These are phyloP conservation scores for Phialemoniopsis sp. DNA, from an alignment of 2,329 filamentous ascomycete genomes.

Conservation along the genomic window DNA sequence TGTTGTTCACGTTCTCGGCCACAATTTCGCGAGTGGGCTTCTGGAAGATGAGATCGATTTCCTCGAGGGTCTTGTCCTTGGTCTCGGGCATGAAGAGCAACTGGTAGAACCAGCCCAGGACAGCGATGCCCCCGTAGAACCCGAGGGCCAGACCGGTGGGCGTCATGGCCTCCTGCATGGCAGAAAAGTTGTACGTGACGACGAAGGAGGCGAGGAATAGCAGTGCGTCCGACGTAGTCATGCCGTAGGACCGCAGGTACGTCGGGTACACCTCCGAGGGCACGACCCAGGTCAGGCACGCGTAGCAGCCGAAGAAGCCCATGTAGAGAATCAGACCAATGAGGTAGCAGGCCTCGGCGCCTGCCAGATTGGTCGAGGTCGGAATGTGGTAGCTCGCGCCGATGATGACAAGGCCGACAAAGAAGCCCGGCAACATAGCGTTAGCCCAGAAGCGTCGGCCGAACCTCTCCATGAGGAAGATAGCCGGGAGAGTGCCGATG, in stretches of 20 bases:
- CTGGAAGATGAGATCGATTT: constrained; percentile 65
- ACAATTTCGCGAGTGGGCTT: constrained; percentile 61
- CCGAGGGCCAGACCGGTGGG: constrained; percentile 62
- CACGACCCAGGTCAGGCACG: constrained; percentile 61
- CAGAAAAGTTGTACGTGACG: constrained; percentile 71
- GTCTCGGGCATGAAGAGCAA: constrained; percentile 74
- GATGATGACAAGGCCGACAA: constrained; percentile 64
- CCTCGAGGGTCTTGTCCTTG: constrained; percentile 64
- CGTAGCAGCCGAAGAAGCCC: constrained; percentile 64
- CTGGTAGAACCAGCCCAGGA: constrained; percentile 68
- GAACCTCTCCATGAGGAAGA: constrained; percentile 68
- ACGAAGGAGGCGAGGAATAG: constrained; percentile 70
- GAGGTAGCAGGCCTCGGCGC: constrained; percentile 58
- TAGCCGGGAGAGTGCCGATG: constrained; percentile 63
- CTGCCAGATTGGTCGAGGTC: constrained; percentile 36
- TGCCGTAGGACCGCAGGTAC: constrained; percentile 68
- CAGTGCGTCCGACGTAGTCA: constrained; percentile 65
- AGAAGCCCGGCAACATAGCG: constrained; percentile 67
- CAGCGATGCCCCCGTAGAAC: constrained; percentile 71
- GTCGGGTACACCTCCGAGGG: constrained; percentile 70
- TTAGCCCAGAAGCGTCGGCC: constrained; percentile 74
- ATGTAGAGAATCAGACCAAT: constrained; percentile 66
- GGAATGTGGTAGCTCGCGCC: constrained; percentile 59
- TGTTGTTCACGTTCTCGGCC: constrained; percentile 46
- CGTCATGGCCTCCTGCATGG: constrained; percentile 66